Conservation (phyloP, 257 asterid species). For the Solanum raphanifolium region DNA sequence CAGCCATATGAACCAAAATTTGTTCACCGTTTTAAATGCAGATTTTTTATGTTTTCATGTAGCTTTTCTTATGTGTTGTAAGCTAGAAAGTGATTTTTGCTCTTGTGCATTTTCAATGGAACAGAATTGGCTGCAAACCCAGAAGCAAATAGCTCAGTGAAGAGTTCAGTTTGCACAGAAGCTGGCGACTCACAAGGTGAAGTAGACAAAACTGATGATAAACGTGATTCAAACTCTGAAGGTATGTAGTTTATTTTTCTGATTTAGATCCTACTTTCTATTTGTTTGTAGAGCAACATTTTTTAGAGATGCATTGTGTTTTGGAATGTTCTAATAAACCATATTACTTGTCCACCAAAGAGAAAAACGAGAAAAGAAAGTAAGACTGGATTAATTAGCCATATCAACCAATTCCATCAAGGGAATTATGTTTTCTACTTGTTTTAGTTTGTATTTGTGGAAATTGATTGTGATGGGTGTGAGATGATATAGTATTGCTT, state of each 20-base stretch:
- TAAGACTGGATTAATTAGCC: not conserved
- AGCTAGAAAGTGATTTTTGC: not conserved
- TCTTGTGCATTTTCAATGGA: slow-evolving; percentile 10
- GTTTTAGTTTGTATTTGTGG: not conserved
- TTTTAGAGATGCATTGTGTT: not conserved
- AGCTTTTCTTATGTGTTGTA: not conserved
- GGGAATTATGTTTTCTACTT: not conserved
- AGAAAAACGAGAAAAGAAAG: not conserved
- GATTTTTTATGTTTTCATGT: not conserved
- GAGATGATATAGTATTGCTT: not conserved
- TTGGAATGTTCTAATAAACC: not conserved
- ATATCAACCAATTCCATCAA: not conserved
- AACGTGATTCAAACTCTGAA: slow-evolving; percentile 9
- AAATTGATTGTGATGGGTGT: not conserved
- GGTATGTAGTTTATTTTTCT: slow-evolving; percentile 7
- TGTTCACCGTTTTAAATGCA: not conserved
- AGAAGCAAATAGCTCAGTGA: slow-evolving; percentile 28
- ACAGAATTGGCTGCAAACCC: slow-evolving; percentile 29
- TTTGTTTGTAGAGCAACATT: not conserved
- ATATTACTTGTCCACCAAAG: not conserved
- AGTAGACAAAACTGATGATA: slow-evolving; percentile 25
- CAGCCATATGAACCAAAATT: not conserved
- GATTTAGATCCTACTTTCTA: not conserved
- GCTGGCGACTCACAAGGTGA: slow-evolving; percentile 23
- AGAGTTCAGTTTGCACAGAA: slow-evolving; percentile 23